A percentile compares a stretch with the other conserved stretches of the same genome.
These are phyloP conservation scores for Nicotiana otophora DNA, from an alignment of 257 asterid genomes.

Conservation along the genomic window DNA sequence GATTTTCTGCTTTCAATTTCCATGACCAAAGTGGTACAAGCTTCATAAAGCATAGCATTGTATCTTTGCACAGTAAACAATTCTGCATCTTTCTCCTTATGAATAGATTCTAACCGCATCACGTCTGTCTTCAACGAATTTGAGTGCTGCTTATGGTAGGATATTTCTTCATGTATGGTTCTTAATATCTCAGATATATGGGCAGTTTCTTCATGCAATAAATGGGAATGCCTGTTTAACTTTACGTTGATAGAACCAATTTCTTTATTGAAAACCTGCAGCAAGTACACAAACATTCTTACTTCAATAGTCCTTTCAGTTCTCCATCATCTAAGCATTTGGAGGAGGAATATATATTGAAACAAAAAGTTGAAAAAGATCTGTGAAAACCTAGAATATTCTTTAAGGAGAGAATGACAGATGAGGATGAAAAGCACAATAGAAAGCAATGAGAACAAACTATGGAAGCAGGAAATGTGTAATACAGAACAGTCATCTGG, in stretches of 20 bases:
- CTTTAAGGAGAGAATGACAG: not conserved
- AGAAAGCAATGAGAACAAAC: not conserved
- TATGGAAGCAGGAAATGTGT: not conserved
- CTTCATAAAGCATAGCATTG: constrained; percentile 47
- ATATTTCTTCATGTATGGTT: constrained; percentile 39
- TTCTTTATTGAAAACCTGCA: constrained; percentile 55
- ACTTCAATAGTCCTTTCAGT: not conserved
- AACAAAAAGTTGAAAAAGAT: not conserved
- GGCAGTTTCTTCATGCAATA: constrained; percentile 53
- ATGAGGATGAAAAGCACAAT: not conserved
- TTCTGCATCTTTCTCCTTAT: constrained; percentile 67
- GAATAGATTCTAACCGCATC: constrained; percentile 37
- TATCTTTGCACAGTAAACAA: constrained; percentile 41
- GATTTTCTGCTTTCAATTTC: constrained; percentile 60
- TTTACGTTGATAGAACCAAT: constrained; percentile 49
- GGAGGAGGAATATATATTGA: not conserved
- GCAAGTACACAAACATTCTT: constrained; percentile 12
- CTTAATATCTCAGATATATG: constrained; percentile 45
- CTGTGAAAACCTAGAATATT: not conserved
- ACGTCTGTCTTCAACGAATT: constrained; percentile 49
- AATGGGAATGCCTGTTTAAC: constrained; percentile 48
- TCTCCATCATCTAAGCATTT: not conserved
- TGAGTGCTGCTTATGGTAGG: constrained; percentile 44
- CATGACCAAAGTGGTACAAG: constrained; percentile 50
- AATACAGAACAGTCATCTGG: not conserved